Conservation (phyloP, 2,329 filamentous ascomycete species). For the Cercospora canescens region DNA sequence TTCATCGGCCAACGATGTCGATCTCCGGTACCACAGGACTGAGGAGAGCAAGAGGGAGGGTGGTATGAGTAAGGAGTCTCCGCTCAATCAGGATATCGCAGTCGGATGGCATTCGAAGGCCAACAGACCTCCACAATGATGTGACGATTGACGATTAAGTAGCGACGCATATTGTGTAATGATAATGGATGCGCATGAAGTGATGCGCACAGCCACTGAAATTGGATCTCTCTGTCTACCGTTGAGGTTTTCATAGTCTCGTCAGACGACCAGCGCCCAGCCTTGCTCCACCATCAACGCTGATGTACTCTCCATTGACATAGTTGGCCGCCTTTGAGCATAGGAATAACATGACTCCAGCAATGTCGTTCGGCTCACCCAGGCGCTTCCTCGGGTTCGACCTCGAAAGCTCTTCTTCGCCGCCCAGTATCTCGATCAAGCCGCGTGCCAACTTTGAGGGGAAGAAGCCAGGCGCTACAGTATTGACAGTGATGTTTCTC, state of each 20-base stretch:
- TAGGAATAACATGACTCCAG: conserved; percentile 72
- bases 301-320: conserved; percentile 69
- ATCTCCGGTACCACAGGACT: too few relatives aligned
- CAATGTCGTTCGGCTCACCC: conserved; percentile 74
- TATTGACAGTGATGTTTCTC: conserved; percentile 73
- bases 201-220: background rate
- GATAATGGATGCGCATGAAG: background rate
- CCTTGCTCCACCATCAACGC: conserved; percentile 64
- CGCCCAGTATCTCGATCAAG: conserved; percentile 69
- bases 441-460: conserved; percentile 71
- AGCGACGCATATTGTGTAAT: background rate
- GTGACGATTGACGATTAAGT: background rate
- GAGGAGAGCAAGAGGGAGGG: too few relatives aligned
- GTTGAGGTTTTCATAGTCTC: conserved; percentile 21
- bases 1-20: too few relatives aligned
- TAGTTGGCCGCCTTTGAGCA: conserved; percentile 65
- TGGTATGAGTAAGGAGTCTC: background rate
- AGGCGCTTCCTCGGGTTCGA: conserved; percentile 66
- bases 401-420: conserved; percentile 59
- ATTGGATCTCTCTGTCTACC: background rate
- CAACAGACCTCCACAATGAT: background rate
- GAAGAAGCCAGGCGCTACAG: conserved; percentile 67
- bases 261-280: conserved; percentile 26
- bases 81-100: background rate
- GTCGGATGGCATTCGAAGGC: background rate